These are phyloP conservation scores for Paramecium tetraurelia DNA, from an alignment of 73 alveolate genomes.

Conservation along the genomic window DNA sequence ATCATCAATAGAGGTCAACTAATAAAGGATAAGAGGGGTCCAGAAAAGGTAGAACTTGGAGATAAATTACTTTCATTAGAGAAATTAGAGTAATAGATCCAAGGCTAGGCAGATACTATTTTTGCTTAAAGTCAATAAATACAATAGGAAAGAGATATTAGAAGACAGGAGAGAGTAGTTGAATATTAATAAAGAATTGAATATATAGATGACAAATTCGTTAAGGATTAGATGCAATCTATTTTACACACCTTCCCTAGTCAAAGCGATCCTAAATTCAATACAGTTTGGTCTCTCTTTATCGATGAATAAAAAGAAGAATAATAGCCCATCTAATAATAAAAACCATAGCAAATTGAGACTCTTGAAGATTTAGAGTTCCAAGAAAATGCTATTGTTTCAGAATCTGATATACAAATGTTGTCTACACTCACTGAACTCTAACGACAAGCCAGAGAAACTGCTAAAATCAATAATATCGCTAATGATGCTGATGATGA, in stretches of 20 bases:
- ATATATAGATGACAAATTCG: not conserved
- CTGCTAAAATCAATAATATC: not conserved
- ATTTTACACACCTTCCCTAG: not conserved
- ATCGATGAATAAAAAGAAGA: slow-evolving; percentile 25
- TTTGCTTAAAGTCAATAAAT: not conserved
- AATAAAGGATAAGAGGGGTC: not conserved
- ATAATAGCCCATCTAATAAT: not conserved
- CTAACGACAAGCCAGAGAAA: not conserved
- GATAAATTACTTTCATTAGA: slow-evolving; percentile 9
- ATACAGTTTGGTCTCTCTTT: not conserved
- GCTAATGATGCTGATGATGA: not conserved
- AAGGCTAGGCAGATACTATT: not conserved
- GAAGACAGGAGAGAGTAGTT: not conserved
- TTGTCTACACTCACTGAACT: not conserved
- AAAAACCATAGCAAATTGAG: not conserved
- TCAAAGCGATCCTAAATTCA: not conserved
- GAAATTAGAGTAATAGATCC: not conserved
- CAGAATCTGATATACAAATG: not conserved
- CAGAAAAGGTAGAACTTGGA: not conserved
- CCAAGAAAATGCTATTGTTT: not conserved
- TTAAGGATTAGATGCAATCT: not conserved
- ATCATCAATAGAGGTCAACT: not conserved
- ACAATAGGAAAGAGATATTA: not conserved
- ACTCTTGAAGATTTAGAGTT: not conserved
- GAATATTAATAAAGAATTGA: not conserved